Conservation (phyloP, 2,329 filamentous ascomycete genomes). For the Rhytidhysteron rufulum region DNA sequence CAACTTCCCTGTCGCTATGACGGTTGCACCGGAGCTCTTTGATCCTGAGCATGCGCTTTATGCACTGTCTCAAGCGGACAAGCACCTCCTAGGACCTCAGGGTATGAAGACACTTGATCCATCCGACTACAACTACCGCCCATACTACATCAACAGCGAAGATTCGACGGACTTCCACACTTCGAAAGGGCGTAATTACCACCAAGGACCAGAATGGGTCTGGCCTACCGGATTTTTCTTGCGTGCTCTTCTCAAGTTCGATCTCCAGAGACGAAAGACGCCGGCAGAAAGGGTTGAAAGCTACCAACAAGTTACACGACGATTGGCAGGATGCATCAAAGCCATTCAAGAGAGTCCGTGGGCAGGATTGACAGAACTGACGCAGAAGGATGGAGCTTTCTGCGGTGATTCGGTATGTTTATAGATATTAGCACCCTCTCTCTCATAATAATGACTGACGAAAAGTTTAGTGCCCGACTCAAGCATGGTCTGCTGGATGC, state of each 20-base stretch:
- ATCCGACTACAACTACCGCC: constrained; percentile 85
- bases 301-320: constrained; percentile 88
- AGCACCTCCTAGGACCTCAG: constrained; percentile 74
- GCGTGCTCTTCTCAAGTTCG: constrained; percentile 85
- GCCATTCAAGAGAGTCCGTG: constrained; percentile 77
- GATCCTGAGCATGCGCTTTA: constrained; percentile 71
- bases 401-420: constrained; percentile 86
- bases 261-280: constrained; percentile 67
- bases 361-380: constrained; percentile 90
- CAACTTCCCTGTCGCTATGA: constrained; percentile 96
- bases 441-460: no score
- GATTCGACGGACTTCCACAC: constrained; percentile 90
- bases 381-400: constrained; percentile 79
- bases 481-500: constrained; percentile 94
- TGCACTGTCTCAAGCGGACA: constrained; percentile 77
- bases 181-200: constrained; percentile 92
- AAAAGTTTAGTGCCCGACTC: constrained; percentile 86
- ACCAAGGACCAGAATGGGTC: constrained; percentile 96
- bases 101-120: constrained; percentile 97
- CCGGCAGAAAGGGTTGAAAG: constrained; percentile 72
- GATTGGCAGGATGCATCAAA: constrained; percentile 78
- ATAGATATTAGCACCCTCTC: no score
- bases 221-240: constrained; percentile 98
- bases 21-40: constrained; percentile 86
- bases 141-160: constrained; percentile 92